A percentile compares a stretch with the other conserved stretches of the same genome.
Evolutionary conservation across 176 grass and related monocot genomes (phyloP).

Genomic region (Triticum urartu): DNA sequence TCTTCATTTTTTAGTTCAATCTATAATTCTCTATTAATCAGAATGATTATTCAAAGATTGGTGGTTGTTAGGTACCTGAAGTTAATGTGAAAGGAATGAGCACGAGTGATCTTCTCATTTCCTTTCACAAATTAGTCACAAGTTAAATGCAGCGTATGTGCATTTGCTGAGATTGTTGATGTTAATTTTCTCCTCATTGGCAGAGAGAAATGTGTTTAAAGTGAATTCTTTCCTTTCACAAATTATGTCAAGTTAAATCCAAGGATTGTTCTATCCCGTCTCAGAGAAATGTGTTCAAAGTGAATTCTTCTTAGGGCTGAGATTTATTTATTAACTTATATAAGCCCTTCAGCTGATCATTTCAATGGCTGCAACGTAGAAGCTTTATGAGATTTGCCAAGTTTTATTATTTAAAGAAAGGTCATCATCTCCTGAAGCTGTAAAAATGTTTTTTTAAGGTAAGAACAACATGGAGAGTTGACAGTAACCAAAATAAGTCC

Average conservation of each 20-base stretch:
- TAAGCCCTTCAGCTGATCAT: not conserved
- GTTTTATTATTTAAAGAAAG: not conserved
- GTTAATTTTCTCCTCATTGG: not conserved
- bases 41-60: not conserved
- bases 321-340: not conserved
- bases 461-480: too few relatives aligned
- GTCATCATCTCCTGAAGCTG: too few relatives aligned
- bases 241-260: too few relatives aligned
- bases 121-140: too few relatives aligned
- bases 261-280: too few relatives aligned
- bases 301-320: not conserved
- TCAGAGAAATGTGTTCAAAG: too few relatives aligned
- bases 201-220: not conserved
- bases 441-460: too few relatives aligned
- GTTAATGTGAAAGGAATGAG: not conserved
- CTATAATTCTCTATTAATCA: not conserved
- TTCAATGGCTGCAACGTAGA: slow-evolving; percentile 45
- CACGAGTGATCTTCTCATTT: too few relatives aligned
- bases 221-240: not conserved
- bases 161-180: not conserved
- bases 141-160: too few relatives aligned
- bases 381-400: slow-evolving; percentile 51
- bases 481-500: too few relatives aligned
- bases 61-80: not conserved
- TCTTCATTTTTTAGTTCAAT: not conserved